These are phyloP conservation scores for Protomyces lactucae-debilis DNA, from an alignment of 1,139 yeast species.

Conservation along the genomic window DNA sequence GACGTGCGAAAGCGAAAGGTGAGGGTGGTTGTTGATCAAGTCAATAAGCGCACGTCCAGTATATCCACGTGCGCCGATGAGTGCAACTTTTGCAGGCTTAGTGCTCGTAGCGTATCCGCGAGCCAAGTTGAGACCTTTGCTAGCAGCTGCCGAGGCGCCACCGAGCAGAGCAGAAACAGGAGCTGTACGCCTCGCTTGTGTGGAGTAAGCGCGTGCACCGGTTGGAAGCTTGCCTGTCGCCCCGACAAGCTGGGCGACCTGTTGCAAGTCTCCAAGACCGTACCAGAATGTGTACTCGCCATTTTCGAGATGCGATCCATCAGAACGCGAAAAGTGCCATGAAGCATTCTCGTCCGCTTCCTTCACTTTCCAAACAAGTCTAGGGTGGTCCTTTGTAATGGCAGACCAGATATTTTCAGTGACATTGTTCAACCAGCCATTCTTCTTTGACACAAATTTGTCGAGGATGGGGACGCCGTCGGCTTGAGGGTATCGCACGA, in stretches of 20 bases:
- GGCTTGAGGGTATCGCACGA: constrained; percentile 49
- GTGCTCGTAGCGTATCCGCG: constrained; percentile 23
- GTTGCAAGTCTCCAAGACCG: constrained; percentile 49
- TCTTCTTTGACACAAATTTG: constrained; percentile 78
- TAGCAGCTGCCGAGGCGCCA: constrained; percentile 3
- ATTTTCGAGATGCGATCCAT: constrained; percentile 85
- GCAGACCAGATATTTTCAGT: constrained; percentile 90
- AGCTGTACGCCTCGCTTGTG: constrained; percentile 4
- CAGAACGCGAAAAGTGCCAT: constrained; percentile 90
- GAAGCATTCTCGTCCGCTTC: constrained; percentile 87
- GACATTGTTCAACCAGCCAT: constrained; percentile 96
- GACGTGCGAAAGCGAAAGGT: constrained; percentile 81
- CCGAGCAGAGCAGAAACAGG: neutral
- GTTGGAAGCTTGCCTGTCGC: constrained; percentile 9
- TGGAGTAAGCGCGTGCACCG: constrained; percentile 18
- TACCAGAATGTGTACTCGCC: constrained; percentile 94
- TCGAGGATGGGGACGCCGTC: constrained; percentile 66
- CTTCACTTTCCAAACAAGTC: constrained; percentile 80
- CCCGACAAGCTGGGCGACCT: constrained; percentile 16
- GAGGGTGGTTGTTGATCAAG: constrained; percentile 80
- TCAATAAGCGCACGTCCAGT: constrained; percentile 91
- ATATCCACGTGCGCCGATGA: constrained; percentile 97
- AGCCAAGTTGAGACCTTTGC: constrained; percentile 17
- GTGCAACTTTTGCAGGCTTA: constrained; percentile 55
- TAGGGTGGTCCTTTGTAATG: constrained; percentile 64